phyloP scores from a whole-genome alignment of 73 alveolate species.

The Paramecium tetraurelia region DNA sequence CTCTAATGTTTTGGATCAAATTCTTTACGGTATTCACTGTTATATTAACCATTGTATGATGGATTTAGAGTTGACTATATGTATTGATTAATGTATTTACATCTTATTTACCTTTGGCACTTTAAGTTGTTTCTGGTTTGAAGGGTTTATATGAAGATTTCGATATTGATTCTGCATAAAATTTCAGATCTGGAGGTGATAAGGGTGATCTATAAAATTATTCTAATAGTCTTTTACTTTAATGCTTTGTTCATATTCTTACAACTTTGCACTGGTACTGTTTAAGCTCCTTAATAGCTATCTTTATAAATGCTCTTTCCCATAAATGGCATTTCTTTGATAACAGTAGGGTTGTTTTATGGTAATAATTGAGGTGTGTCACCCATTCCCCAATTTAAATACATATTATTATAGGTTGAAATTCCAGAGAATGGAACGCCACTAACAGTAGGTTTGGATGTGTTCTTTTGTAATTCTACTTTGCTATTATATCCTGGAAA shows the following conservation, averaged over 20 bases:
- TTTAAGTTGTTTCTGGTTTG: not conserved
- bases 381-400: slow-evolving; percentile 50
- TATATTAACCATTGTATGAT: not conserved
- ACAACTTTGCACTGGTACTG: not conserved
- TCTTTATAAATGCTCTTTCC: slow-evolving; percentile 33
- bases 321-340: slow-evolving; percentile 47
- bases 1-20: not conserved
- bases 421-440: slow-evolving; percentile 53
- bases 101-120: not conserved
- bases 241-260: not conserved
- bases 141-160: slow-evolving; percentile 45
- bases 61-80: not conserved
- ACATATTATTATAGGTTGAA: slow-evolving; percentile 37
- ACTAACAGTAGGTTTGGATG: not conserved
- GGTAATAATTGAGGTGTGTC: slow-evolving; percentile 33
- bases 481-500: slow-evolving; percentile 32
- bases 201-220: slow-evolving; percentile 6
- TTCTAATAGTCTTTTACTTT: not conserved
- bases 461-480: not conserved
- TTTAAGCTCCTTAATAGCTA: not conserved
- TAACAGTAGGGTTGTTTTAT: slow-evolving; percentile 31
- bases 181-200: slow-evolving; percentile 35
- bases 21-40: slow-evolving; percentile 19
- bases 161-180: slow-evolving; percentile 31
- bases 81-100: not conserved